Evolutionary conservation across 768 basidiomycete genomes (phyloP).

Genomic region (Leucocoprinus sp.): DNA sequence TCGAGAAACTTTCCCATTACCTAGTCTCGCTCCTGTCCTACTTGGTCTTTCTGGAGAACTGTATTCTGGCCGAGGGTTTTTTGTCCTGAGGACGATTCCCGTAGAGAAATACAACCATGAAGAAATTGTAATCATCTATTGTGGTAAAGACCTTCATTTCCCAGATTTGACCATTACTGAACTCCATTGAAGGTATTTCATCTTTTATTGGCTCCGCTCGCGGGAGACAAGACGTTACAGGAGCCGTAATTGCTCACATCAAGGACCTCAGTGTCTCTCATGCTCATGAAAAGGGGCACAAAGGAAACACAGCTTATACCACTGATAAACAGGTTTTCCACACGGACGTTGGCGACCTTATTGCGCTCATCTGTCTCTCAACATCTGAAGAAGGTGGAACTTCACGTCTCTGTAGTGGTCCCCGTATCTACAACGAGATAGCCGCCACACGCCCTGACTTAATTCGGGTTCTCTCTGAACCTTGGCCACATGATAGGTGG

Average conservation of each 20-base stretch:
- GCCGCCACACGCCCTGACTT: constrained; percentile 39
- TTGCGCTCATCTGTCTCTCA: constrained; percentile 35
- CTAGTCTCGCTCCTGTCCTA: constrained; percentile 29
- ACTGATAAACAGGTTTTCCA: constrained; percentile 46
- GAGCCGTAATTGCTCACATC: constrained; percentile 37
- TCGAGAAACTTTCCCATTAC: constrained; percentile 35
- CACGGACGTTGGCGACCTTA: constrained; percentile 36
- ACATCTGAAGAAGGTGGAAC: constrained; percentile 35
- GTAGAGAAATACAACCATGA: constrained; percentile 30
- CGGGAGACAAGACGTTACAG: constrained; percentile 15
- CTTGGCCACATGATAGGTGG: constrained; percentile 30
- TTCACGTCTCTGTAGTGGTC: constrained; percentile 36
- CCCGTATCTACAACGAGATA: constrained; percentile 39
- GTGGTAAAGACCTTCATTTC: constrained; percentile 18
- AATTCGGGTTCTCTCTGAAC: constrained; percentile 30
- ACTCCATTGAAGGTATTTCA: constrained; percentile 12
- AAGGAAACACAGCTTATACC: constrained; percentile 37
- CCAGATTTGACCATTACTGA: background rate
- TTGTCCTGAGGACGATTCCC: constrained; percentile 39
- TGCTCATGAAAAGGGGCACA: constrained; percentile 26
- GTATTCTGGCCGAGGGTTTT: constrained; percentile 38
- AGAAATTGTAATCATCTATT: constrained; percentile 35
- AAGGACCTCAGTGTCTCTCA: constrained; percentile 31
- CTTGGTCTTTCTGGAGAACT: constrained; percentile 30
- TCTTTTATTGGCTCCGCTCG: constrained; percentile 15